Base-by-base conservation (phyloP, 176 grass and related monocot species). In the Aegilops umbellulata region DNA sequence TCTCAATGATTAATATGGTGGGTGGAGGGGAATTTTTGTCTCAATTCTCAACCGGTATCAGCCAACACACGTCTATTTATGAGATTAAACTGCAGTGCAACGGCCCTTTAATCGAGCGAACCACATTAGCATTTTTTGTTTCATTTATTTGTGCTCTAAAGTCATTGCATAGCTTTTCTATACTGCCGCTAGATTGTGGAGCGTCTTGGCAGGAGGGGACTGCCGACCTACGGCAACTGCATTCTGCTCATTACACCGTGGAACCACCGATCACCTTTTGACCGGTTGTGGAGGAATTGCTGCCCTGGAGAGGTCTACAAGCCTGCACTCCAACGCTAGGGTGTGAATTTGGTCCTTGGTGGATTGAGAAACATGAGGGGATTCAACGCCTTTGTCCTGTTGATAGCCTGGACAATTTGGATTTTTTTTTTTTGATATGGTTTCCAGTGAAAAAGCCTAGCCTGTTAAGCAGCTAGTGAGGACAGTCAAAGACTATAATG, bases 1-100 rank as follows among this genome's bases (percentile, higher is more conserved):
- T 55, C 42, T 75, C 72, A 55, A 75, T 85, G 46, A 69, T 85
- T 57, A 26, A n/a, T 67, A 78, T 85, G 74, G 46, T 85, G 30
- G 44, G 63, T 85, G 62, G 63, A 74, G 58, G 5, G 8, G 7
- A 62, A 49, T 25, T 82, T 82, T 31, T 79, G 31, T 83, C 19
- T 49, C 51, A 71, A 65, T 15, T 65, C n/a, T 65, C 5, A 17
- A 53, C 15, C 64, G 68, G 55, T 76, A 44, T 55, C 62, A 76
- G 46, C 46, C 65, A 82, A 82, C 46, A 44, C 26, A 66, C 5
- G 17, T 80, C 46, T 82, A 70, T 30, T 88, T 85, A 41, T 63
- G 70, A 67, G 75, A 70, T 24, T 44, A 47, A 26, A 10, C 49
- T 66, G 24, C n/a, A 65, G 27, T 20, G n/a, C 5, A 22, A 71